These are phyloP conservation scores for Cladosporium halotolerans DNA, from an alignment of 2,329 filamentous ascomycete genomes.

Conservation along the genomic window DNA sequence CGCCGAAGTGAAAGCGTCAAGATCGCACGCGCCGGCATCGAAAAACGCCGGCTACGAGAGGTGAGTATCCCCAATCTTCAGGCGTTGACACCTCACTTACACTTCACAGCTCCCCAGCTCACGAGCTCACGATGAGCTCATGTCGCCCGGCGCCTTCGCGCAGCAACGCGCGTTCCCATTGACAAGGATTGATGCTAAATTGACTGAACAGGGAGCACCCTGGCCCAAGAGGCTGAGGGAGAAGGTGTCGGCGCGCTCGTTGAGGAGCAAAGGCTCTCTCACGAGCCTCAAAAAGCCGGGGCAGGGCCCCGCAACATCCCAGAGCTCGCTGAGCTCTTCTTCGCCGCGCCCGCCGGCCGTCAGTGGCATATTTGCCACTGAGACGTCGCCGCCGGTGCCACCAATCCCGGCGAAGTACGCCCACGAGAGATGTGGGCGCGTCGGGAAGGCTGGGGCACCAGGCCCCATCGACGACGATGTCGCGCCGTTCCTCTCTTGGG, in stretches of 20 bases:
- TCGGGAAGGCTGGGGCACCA: not conserved
- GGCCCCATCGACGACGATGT: not conserved
- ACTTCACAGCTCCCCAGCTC: not conserved
- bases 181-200: not conserved
- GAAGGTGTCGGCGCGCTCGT: conserved; percentile 2
- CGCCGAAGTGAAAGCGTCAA: not conserved
- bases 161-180: not conserved
- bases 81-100: not conserved
- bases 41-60: not conserved
- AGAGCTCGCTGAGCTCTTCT: not conserved
- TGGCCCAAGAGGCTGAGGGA: conserved; percentile 3
- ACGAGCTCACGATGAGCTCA: conserved; percentile 7
- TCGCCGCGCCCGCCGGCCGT: not conserved
- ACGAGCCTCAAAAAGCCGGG: not conserved
- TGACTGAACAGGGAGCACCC: not conserved
- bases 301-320: not conserved
- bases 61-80: not conserved
- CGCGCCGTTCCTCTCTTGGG: conserved; percentile 1
- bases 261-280: not conserved
- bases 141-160: not conserved
- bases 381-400: not conserved
- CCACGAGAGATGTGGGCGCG: not conserved
- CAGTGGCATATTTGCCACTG: not conserved
- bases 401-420: not conserved
- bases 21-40: conserved; percentile 1